A percentile compares a stretch with the other conserved stretches of the same genome.
Evolutionary conservation across 768 basidiomycete species (phyloP).

Genomic region (Xerocomus potaroensis): DNA sequence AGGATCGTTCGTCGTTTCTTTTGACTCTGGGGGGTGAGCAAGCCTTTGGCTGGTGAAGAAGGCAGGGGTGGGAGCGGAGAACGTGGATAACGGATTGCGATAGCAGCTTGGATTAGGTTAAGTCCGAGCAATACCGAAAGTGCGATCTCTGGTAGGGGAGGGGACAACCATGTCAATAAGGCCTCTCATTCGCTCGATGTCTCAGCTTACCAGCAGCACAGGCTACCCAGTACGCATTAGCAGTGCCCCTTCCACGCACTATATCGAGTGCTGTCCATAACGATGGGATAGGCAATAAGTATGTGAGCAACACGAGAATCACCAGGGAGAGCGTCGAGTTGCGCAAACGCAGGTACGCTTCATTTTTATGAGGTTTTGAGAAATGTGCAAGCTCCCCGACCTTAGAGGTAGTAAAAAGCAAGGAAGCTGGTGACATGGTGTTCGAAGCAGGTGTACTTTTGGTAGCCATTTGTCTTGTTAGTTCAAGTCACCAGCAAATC

Average conservation of each 20-base stretch:
- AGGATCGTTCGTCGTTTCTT: constrained; percentile 27
- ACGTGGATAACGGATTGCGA: constrained; percentile 36
- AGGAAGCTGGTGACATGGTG: constrained; percentile 19
- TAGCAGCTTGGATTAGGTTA: constrained; percentile 34
- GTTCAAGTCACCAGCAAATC: neutral
- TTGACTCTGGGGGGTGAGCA: constrained; percentile 22
- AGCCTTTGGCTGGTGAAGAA: constrained; percentile 18
- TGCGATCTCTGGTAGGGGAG: constrained; percentile 24
- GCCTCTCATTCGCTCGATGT: neutral
- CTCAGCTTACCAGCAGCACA: constrained; percentile 31
- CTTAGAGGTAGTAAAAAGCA: constrained; percentile 22
- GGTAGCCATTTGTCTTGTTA: neutral
- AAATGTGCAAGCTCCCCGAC: constrained; percentile 19
- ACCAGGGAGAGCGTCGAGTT: constrained; percentile 34
- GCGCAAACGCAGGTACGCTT: constrained; percentile 38
- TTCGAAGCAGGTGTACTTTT: neutral
- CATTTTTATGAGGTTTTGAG: constrained; percentile 34
- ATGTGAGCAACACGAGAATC: constrained; percentile 32
- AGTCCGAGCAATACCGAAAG: constrained; percentile 29
- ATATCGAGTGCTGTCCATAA: constrained; percentile 33
- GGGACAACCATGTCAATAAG: neutral
- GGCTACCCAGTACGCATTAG: constrained; percentile 14
- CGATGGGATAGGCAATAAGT: constrained; percentile 36
- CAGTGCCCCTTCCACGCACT: constrained; percentile 18
- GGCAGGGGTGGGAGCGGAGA: constrained; percentile 27